Evolutionary conservation across 345 rosid species (phyloP).

Genomic region (Rhizophora apiculata): DNA sequence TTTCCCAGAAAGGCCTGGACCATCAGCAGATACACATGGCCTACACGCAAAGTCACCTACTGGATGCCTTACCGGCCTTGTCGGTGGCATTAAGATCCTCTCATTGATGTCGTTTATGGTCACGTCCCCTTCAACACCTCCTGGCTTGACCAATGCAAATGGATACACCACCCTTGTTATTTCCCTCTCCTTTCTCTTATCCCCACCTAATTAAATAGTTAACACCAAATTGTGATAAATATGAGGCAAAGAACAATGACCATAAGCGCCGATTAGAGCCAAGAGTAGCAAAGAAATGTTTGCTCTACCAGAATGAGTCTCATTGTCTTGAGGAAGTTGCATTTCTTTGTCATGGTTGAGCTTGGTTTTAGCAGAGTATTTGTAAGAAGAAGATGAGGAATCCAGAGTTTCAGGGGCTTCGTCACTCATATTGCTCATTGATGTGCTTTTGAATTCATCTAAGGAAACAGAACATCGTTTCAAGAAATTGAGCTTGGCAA

Average conservation of each 20-base stretch:
- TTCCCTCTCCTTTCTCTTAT: slow-evolving; percentile 41
- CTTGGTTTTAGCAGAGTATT: slow-evolving; percentile 25
- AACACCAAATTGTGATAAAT: neutral
- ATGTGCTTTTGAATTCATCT: slow-evolving; percentile 44
- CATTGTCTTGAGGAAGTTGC: slow-evolving; percentile 13
- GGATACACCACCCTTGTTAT: slow-evolving; percentile 70
- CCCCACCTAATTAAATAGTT: neutral
- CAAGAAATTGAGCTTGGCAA: neutral
- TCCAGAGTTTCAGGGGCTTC: slow-evolving; percentile 36
- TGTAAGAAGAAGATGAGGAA: slow-evolving; percentile 41
- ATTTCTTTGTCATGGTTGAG: slow-evolving; percentile 22
- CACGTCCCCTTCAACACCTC: slow-evolving; percentile 74
- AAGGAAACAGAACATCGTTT: neutral
- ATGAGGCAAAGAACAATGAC: too few relatives aligned
- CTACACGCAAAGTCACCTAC: slow-evolving; percentile 90
- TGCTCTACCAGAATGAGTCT: slow-evolving; percentile 25
- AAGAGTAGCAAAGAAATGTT: too few relatives aligned
- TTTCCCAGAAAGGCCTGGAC: slow-evolving; percentile 90
- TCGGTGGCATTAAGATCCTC: slow-evolving; percentile 78
- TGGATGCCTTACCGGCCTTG: slow-evolving; percentile 85
- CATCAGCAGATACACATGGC: slow-evolving; percentile 57
- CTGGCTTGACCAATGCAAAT: slow-evolving; percentile 94
- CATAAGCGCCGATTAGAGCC: too few relatives aligned
- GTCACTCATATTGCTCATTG: slow-evolving; percentile 35
- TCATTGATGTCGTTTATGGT: slow-evolving; percentile 80